phyloP scores from a whole-genome alignment of 2,329 filamentous ascomycete genomes.

The Capronia epimyces region DNA sequence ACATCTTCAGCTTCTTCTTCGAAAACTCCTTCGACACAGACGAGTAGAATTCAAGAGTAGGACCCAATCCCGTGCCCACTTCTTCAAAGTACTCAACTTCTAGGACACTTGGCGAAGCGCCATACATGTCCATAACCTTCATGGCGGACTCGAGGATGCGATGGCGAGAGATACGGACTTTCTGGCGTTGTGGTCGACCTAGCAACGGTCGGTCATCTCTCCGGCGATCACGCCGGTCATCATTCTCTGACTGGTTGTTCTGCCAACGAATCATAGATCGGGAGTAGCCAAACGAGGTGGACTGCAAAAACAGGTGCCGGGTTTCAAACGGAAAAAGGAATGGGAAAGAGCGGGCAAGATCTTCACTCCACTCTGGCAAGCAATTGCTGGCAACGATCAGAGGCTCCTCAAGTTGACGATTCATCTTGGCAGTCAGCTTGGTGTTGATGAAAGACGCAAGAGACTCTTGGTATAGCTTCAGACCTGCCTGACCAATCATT shows the following conservation, averaged over 20 bases:
- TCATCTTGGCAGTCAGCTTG: conserved; percentile 94
- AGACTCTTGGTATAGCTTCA: conserved; percentile 68
- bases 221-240: conserved; percentile 71
- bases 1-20: conserved; percentile 93
- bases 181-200: conserved; percentile 86
- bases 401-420: conserved; percentile 92
- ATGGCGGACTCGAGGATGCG: conserved; percentile 93
- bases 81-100: conserved; percentile 99
- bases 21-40: conserved; percentile 96
- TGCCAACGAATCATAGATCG: conserved; percentile 98
- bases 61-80: conserved; percentile 90
- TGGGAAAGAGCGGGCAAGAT: conserved; percentile 84
- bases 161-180: conserved; percentile 92
- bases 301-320: conserved; percentile 91
- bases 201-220: conserved; percentile 87
- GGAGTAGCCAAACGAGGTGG: conserved; percentile 95
- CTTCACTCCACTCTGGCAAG: conserved; percentile 91
- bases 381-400: conserved; percentile 96
- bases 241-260: conserved; percentile 75
- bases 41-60: conserved; percentile 95
- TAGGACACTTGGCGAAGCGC: conserved; percentile 88
- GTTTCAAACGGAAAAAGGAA: conserved; percentile 99
- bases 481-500: conserved; percentile 52
- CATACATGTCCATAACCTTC: conserved; percentile 98
- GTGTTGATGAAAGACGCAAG: conserved; percentile 96